Conservation (phyloP, 1,284 basidiomycete genomes). For the Trichosporon coremiiforme region DNA sequence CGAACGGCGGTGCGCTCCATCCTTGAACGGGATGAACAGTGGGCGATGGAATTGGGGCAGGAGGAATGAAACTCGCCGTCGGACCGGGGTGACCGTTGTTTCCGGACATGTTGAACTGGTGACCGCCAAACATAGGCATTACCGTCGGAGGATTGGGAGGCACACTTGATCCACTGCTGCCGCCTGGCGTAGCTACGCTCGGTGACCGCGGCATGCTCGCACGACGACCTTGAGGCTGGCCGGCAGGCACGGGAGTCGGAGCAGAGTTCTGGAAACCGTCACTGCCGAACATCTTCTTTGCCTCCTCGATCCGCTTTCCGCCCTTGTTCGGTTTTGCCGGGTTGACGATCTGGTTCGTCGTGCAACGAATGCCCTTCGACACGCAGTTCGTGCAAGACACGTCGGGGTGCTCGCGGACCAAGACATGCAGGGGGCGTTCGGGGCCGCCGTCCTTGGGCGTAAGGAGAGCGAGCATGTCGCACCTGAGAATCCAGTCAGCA, state of each 20-base stretch:
- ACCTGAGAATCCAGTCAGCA: slow-evolving; percentile 21
- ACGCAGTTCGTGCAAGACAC: slow-evolving; percentile 45
- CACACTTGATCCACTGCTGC: neutral
- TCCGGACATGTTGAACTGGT: neutral
- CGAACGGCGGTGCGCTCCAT: slow-evolving; percentile 6
- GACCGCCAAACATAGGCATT: neutral
- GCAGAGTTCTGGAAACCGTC: slow-evolving; percentile 21
- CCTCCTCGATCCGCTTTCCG: slow-evolving; percentile 47
- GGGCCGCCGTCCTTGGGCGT: slow-evolving; percentile 23
- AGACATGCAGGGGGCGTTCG: slow-evolving; percentile 25
- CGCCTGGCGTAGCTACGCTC: neutral
- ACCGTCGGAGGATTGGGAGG: neutral
- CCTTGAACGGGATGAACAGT: slow-evolving; percentile 2
- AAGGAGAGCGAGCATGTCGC: slow-evolving; percentile 42
- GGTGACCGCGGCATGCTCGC: neutral
- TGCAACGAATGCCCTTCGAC: slow-evolving; percentile 47
- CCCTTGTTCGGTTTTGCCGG: slow-evolving; percentile 49
- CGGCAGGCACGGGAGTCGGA: neutral
- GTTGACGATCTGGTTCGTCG: slow-evolving; percentile 45
- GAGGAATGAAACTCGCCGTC: neutral
- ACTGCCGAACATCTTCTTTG: slow-evolving; percentile 41
- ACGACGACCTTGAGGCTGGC: neutral
- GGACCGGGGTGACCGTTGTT: neutral
- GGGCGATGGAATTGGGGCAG: neutral
- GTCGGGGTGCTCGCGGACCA: slow-evolving; percentile 43